Evolutionary conservation across 768 basidiomycete species (phyloP), one percentile per base, ranked within the genome.

Genomic region (Gyrodon lividus): DNA sequence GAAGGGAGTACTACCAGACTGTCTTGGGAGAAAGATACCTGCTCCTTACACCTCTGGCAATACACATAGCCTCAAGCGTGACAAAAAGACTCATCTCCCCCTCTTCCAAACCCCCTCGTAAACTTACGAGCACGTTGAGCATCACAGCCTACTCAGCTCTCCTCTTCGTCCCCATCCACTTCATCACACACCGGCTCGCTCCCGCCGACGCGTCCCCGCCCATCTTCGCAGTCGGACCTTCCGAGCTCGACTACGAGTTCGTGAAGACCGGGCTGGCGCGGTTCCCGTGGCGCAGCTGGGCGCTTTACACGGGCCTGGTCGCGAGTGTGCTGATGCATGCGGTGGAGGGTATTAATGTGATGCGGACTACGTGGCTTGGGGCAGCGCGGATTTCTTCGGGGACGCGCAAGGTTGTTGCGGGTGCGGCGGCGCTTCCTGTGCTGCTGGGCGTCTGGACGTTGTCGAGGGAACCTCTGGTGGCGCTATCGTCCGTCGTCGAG

Each of bases 1-100:
- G 90, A 9, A 73, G 91, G 47, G 91, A 92, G 69, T 92, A 91
- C 69, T 94, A 95, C 66, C 89, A 93, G 63, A 87, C 86, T 0
- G 50, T 70, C 0, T 76, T 84, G 46, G 80, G 80, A 19, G 90
- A 94, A 67, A 80, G 75, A 35, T 79, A 81, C 38, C 79, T 92
- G 12, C 73, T 93, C 9, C 72, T 88, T 28, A 70, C 72, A 1
- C 91, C 92, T 0, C 68, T 95, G n/a, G 70, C 71, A 26, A 61
- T 84, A 8, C 92, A 94, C 61, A 67, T 82, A 19, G 51, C 80
- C 5, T 76, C 87, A 1, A 82, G 80, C 4, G 52, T 80, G n/a
- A 58, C 77, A 7, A 85, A 85, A 55, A 82, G 90, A 2, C 51
- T 87, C 5, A 52, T 86, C 24, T 68, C 77, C 2, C 72, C 76